Evolutionary conservation across 805 yeast genomes (phyloP).

Genomic region (Wickerhamomyces kurtzmanii): DNA sequence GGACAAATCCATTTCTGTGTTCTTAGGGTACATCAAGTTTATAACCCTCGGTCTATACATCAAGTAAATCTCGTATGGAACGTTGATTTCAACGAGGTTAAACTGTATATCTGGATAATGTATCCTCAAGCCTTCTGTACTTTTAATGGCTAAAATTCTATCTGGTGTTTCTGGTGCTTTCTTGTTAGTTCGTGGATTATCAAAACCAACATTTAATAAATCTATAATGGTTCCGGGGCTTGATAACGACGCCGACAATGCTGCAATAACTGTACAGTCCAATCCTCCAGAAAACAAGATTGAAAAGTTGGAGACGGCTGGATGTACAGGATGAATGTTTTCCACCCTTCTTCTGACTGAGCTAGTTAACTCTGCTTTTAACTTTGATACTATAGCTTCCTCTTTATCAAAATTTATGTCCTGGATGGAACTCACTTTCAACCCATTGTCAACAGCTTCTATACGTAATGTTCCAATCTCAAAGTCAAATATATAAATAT

Average conservation of each 20-base stretch:
- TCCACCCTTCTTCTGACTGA: conserved; percentile 43
- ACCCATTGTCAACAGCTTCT: conserved; percentile 4
- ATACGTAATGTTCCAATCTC: conserved; percentile 9
- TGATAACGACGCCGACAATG: conserved; percentile 29
- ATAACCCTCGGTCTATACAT: conserved; percentile 40
- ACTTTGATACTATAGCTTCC: conserved; percentile 4
- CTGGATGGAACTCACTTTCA: conserved; percentile 9
- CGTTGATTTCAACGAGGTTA: conserved; percentile 57
- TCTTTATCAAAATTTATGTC: conserved; percentile 12
- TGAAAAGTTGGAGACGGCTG: conserved; percentile 28
- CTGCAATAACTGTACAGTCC: conserved; percentile 81
- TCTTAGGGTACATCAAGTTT: conserved; percentile 68
- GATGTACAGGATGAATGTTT: conserved; percentile 49
- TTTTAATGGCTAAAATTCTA: conserved; percentile 57
- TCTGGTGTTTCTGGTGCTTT: conserved; percentile 73
- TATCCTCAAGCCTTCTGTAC: conserved; percentile 42
- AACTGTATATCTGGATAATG: conserved; percentile 32
- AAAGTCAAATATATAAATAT: conserved; percentile 33
- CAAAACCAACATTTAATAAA: conserved; percentile 86
- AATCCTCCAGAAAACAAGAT: conserved; percentile 90
- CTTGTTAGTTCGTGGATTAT: conserved; percentile 69
- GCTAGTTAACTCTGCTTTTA: conserved; percentile 20
- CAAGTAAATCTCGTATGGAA: conserved; percentile 59
- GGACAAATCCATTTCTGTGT: conserved; percentile 91
- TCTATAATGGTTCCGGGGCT: conserved; percentile 37